Base-by-base conservation (phyloP, 768 basidiomycete species). In the Rhodotorula babjevae region DNA sequence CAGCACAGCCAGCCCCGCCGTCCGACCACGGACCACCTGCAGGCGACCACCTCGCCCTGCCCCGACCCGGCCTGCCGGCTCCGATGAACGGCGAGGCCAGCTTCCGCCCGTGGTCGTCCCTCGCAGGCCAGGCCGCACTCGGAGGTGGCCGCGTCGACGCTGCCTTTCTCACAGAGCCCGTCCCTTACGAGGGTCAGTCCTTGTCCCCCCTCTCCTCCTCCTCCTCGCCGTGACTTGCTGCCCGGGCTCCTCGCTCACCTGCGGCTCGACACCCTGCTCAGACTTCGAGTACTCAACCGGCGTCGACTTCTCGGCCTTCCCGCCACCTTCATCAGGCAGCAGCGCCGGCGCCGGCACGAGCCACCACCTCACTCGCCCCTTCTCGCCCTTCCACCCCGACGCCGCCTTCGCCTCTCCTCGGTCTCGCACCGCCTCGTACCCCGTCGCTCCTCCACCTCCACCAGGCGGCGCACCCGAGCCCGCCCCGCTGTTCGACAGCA, bases 261-360 rank as follows among this genome's bases (percentile, higher is more conserved):
- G n/a, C n/a, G n/a, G n/a, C n/a, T n/a, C n/a, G n/a, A n/a, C n/a
- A n/a, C n/a, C n/a, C n/a, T n/a, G n/a, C n/a, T n/a, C 66, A 75
- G 73, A 75, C 66, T 75, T 75, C 50, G 47, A 65, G 8, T 71
- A 61, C 50, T 56, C 65, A 16, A 55, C 65, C 25, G 25, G 55
- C 18, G 52, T 67, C 63, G 61, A 67, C 52, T 52, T 33, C 49
- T 4, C 23, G 23, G 1, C 64, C 52, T 56, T 36, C 46, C 14
- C 31, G 18, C n/a, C 52, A 5, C 47, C 42, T 36, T 15, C 57
- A 2, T 49, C 62, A 27, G 27, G 47, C 62, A 29, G 58, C 36
- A 29, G 40, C 59, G 27, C 31, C 10, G 31, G 27, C 36, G 9
- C 36, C 9, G 36, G 36, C 36, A 9, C 36, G 36, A 36, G 36